Base-by-base conservation (phyloP, 2,329 filamentous ascomycete genomes). In the Mollisiaceae sp. region DNA sequence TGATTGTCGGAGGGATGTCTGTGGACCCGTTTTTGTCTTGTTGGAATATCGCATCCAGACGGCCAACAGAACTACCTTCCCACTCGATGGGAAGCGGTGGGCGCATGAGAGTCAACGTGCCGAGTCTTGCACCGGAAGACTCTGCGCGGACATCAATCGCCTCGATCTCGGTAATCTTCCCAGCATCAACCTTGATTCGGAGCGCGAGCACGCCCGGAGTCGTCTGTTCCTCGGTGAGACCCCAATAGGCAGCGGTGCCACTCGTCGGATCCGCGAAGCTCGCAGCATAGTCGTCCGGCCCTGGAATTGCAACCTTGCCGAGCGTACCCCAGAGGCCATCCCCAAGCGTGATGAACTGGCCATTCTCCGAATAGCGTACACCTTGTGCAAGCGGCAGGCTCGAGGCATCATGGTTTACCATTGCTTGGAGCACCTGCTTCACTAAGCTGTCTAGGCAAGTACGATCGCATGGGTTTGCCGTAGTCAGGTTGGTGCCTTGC, bases 321-420 rank as follows among this genome's bases (percentile, higher is more conserved):
- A 63, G 39, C 8, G 62, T 63, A 1, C 47, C 55, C 55, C 62
- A 63, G 1, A 63, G 32, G 22, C 62, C 62, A 15, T 63, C 43
- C 12, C 54, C 56, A 12, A 63, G n/a, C 20, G 27, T 24, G 2
- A 63, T 22, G 43, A 63, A 63, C 20, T 54, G 39, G 15, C 62
- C 62, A 27, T 63, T 63, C 20, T 63, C 62, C 8, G 62, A 59
- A 59, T 63, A 63, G 11, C 43, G 54, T 1, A 63, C 55, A 18
- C 20, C n/a, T 6, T 8, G 55, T 4, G 62, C 27, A 9, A 63
- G 22, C 2, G 62, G 62, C 8, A 63, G 32, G n/a, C 9, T 15
- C 12, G 62, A 59, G 5, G 24, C 20, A 45, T 63, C 39, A 24
- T 57, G 62, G 27, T n/a, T 36, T 9, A 52, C 18, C 41, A 63